Base-by-base conservation (phyloP, 148 eudicot genomes). In the Euryodendron excelsum region DNA sequence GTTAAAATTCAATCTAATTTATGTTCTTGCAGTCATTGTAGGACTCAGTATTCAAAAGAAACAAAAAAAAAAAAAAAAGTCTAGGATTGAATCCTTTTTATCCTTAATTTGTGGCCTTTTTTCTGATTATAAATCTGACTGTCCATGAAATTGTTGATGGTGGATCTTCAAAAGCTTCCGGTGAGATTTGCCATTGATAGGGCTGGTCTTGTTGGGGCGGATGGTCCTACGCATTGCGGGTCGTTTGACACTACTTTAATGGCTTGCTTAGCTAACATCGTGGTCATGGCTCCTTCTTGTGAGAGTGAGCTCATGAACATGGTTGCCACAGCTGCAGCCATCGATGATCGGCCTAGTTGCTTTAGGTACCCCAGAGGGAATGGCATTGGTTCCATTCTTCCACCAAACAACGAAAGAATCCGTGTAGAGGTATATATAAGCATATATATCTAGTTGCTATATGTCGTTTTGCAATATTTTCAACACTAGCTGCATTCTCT, bases 261-360 rank as follows among this genome's bases (percentile, higher is more conserved):
- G 88, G 86, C 88, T 64, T 86, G 88, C 59, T 75, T 86, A 31
- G 86, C 86, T 23, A 86, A 86, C 65, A 86, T 86, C 86, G 88
- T 85, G 64, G 85, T 85, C 34, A 85, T 85, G 88, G 88, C 85
- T 33, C 88, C 88, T 15, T 80, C 88, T 0, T 77, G 75, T 27
- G 88, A 86, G 72, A 53, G 70, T 52, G 86, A 86, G 47, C 88
- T 86, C 27, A 80, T 83, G 80, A 75, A 86, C 68, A 86, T 86
- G 86, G 80, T 86, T 15, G 86, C 88, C 52, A 86, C 88, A 3
- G 88, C 88, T 65, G 88, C 84, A 25, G 75, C 69, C 36, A 83
- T 86, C 9, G 88, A 86, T 41, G 88, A 86, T 37, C 73, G 88
- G 45, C 86, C 88, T 11, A 86, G 88, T 31, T 86, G 86, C 75